Base-by-base conservation (phyloP, 306 rosid species). In the Luffa acutangula region DNA sequence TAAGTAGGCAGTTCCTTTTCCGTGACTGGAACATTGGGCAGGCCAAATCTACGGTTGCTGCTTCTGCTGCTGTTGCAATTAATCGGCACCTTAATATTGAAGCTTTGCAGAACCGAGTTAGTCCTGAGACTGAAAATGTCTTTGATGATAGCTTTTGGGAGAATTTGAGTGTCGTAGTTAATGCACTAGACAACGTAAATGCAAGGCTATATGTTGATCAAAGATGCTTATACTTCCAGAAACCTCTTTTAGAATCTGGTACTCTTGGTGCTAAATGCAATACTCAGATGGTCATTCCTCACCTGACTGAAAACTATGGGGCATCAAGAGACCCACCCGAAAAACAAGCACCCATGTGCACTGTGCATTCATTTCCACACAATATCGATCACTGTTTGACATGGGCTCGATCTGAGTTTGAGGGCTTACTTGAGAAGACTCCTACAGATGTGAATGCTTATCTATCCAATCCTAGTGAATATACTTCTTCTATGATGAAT, bases 11-110 rank as follows among this genome's bases (percentile, higher is more conserved):
- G 81, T 95, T 95, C 87, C 96, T 95, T 83, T 95, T 95, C 75
- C 99, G 99, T 57, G 97, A 95, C 84, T 95, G 97, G 99, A 93
- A 95, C 86, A 95, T 95, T 79, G 99, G 99, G 65, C 97, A 95
- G 87, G 93, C 97, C 62, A 95, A 95, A 83, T 95, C 99, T 14
- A 93, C 92, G 4, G 97, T 93, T 58, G 99, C 99, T 82, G 96
- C 96, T 79, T 82, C 96, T 67, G 96, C 96, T 79, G 93, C 93
- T 81, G 81, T 88, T 53, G 83, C 87, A 73, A 89, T 93, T 62
- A 93, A 93, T 80, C 87, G 89, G 42, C 60, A 33, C 41, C 87
- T 93, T 52, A 88, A 88, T 13, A 81, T 91, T 81, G 94, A 81
- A 82, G 94, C 96, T 2, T 81, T 93, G 86, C 97, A 93, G 84